Evolutionary conservation across 2,329 filamentous ascomycete species (phyloP).

Genomic region (Leptographium lundbergii): DNA sequence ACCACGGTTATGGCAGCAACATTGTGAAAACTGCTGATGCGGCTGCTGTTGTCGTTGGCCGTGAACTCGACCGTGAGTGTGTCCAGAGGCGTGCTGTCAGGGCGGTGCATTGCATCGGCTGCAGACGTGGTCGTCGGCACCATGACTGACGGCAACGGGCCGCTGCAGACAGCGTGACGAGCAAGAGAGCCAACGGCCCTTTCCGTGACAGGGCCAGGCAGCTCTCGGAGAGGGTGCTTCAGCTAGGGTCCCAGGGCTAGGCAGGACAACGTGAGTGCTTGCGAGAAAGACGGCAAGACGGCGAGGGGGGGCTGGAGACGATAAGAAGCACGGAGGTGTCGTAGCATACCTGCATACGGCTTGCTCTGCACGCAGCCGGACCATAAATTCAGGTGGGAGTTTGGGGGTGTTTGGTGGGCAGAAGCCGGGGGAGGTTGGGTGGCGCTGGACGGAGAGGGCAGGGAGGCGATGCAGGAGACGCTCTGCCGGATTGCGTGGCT

Average conservation of each 20-base stretch:
- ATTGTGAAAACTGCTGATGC: neutral
- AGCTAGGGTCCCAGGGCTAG: neutral
- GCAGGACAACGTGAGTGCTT: too few species aligned
- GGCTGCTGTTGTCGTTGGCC: neutral
- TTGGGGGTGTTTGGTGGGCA: neutral
- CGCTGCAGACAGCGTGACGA: neutral
- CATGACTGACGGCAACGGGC: constrained; percentile 1
- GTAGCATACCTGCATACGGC: neutral
- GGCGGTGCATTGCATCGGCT: neutral
- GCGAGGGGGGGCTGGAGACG: neutral
- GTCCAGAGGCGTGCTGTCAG: neutral
- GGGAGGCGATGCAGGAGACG: too few species aligned
- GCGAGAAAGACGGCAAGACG: neutral
- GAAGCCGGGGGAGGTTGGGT: too few species aligned
- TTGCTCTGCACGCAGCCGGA: neutral
- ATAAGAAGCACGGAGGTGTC: neutral
- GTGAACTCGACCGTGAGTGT: neutral
- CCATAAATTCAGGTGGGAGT: neutral
- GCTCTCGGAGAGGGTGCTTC: neutral
- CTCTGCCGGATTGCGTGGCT: too few species aligned
- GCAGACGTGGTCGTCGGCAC: neutral
- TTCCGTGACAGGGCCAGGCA: neutral
- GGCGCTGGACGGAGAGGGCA: too few species aligned
- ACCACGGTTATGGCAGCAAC: neutral
- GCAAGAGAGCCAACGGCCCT: neutral